Base-by-base conservation (phyloP, 2,329 filamentous ascomycete genomes). In the Colletotrichum destructivum region DNA sequence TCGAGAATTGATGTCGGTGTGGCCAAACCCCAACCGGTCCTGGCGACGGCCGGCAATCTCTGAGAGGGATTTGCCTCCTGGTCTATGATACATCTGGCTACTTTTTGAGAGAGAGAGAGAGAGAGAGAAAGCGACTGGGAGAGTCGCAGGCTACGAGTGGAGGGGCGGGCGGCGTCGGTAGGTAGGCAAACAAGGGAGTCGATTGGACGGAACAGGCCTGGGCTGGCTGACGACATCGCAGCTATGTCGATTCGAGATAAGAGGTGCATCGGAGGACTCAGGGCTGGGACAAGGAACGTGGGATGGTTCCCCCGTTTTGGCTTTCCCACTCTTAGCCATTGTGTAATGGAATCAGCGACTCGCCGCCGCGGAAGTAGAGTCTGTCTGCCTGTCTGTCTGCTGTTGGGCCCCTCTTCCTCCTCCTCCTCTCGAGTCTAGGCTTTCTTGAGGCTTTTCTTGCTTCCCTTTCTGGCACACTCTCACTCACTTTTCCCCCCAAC, bases 351-450 rank as follows among this genome's bases (percentile, higher is more conserved):
- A 69, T 69, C 72, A 69, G 62, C 60, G 38, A 66, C 46, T 62
- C n/a, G 71, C 62, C 35, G 49, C 54, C 56, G 51, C 38, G 69
- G 69, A 62, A 62, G 26, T 35, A 40, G 11, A 26, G 60, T 62
- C 42, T 60, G 31, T 35, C 18, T 9, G 8, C 2, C 21, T 60
- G 42, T 16, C 26, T 23, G 23, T 12, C 46, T 23, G 31, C 31
- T 35, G 31, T 9, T 9, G 31, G 31, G 31, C 31, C 31, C 31
- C 31, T 35, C 31, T 35, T 35, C 8, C 18, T 55, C 23, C 18
- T n/a, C 26, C 26, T 21, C 21, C 16, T 9, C 18, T 8, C 31
- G 46, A 54, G 49, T 35, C 57, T 78, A 12, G 81, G 79, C 81
- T 82, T 81, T 35, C 18, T 23, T 54, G 56, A 61, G 47, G 63